Evolutionary conservation across 805 yeast species (phyloP).

Genomic region (Yarrowia sp.): DNA sequence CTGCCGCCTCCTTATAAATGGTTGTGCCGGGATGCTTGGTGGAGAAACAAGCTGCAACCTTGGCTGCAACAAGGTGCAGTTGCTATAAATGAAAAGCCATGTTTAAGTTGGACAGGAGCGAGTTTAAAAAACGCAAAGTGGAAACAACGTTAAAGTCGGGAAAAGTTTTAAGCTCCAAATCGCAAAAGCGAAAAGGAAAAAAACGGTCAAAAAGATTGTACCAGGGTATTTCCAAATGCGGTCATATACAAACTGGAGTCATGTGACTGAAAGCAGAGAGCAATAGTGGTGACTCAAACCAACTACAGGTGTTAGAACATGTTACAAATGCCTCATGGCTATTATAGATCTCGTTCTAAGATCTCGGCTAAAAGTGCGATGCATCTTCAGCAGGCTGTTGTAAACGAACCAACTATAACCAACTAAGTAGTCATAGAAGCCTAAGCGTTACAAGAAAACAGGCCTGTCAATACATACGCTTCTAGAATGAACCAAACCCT

Average conservation of each 20-base stretch:
- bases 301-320: too few relatives aligned
- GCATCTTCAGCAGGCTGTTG: background rate
- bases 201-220: constrained; percentile 4
- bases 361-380: background rate
- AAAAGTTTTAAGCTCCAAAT: constrained; percentile 17
- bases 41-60: constrained; percentile 23
- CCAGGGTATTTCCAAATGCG: constrained; percentile 7
- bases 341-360: background rate
- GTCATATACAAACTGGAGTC: background rate
- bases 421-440: background rate
- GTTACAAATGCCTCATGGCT: background rate
- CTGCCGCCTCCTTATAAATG: constrained; percentile 19
- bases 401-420: background rate
- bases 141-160: constrained; percentile 1
- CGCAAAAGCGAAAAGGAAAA: background rate
- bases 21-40: constrained; percentile 19
- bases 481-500: too few relatives aligned
- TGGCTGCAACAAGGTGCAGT: constrained; percentile 23
- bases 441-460: background rate
- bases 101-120: constrained; percentile 19
- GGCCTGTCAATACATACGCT: too few relatives aligned
- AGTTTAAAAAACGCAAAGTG: background rate
- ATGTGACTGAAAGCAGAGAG: background rate
- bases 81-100: constrained; percentile 18
- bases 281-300: too few relatives aligned